phyloP scores from a whole-genome alignment of 1,284 basidiomycete species.

The Fistulina hepatica region DNA sequence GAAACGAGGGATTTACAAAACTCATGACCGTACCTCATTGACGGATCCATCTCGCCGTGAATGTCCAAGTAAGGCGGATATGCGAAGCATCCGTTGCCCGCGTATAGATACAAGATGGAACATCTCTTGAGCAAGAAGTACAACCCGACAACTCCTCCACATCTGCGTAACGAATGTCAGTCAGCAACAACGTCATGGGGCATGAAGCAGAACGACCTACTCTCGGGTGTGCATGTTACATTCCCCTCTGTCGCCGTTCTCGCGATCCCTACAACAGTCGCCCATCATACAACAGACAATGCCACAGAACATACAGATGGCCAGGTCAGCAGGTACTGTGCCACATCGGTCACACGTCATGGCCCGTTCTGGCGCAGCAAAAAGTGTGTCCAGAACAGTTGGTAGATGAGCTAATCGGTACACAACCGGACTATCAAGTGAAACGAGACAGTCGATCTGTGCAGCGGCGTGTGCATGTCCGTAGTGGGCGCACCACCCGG shows the following conservation, averaged over 20 bases:
- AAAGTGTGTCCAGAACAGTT: slow-evolving; percentile 71
- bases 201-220: slow-evolving; percentile 40
- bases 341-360: slow-evolving; percentile 71
- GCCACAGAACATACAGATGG: slow-evolving; percentile 89
- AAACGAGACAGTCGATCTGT: slow-evolving; percentile 62
- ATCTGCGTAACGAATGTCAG: slow-evolving; percentile 40
- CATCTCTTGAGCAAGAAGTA: slow-evolving; percentile 93
- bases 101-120: slow-evolving; percentile 85
- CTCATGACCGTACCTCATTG: slow-evolving; percentile 61
- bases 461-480: slow-evolving; percentile 63
- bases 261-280: slow-evolving; percentile 80
- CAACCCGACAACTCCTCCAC: slow-evolving; percentile 80
- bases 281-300: slow-evolving; percentile 84
- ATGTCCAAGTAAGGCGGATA: slow-evolving; percentile 90
- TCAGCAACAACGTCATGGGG: slow-evolving; percentile 9
- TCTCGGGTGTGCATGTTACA: slow-evolving; percentile 94
- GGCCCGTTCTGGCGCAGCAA: slow-evolving; percentile 59
- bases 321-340: slow-evolving; percentile 76
- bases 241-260: slow-evolving; percentile 59
- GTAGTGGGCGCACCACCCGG: slow-evolving; percentile 77
- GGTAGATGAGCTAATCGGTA: slow-evolving; percentile 85
- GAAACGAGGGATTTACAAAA: not conserved
- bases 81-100: slow-evolving; percentile 80
- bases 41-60: slow-evolving; percentile 90
- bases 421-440: slow-evolving; percentile 73